Conservation (phyloP, 73 alveolate species). For the Effrenium voratum region DNA sequence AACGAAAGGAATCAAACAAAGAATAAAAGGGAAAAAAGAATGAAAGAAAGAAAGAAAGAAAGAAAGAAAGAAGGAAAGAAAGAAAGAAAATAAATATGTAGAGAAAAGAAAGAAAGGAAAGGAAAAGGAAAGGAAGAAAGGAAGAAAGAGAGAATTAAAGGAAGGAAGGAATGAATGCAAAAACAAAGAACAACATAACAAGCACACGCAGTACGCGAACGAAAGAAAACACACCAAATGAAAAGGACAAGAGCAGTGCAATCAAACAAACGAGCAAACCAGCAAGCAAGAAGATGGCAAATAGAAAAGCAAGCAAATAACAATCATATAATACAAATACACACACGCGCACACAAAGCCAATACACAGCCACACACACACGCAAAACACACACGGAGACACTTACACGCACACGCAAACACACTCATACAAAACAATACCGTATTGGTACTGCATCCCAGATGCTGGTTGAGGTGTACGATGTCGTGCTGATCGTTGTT, state of each 20-base stretch:
- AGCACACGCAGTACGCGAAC: neutral
- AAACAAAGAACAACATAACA: neutral
- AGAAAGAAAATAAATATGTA: neutral
- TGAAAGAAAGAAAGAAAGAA: neutral
- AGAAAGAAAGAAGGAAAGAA: neutral
- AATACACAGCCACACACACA: no score
- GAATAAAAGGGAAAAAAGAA: neutral
- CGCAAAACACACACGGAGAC: no score
- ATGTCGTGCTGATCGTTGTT: neutral
- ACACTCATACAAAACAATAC: neutral
- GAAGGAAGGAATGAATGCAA: no score
- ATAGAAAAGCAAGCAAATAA: neutral
- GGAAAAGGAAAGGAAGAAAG: neutral
- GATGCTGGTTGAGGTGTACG: conserved; percentile 3
- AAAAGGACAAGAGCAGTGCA: neutral
- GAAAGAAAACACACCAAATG: neutral
- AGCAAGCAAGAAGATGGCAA: neutral
- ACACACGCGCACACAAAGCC: neutral
- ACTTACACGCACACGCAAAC: neutral
- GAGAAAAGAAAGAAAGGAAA: neutral
- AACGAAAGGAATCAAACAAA: neutral
- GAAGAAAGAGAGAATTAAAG: neutral
- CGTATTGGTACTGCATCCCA: neutral
- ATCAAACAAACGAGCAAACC: neutral
- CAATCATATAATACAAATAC: neutral